Evolutionary conservation across 2,329 filamentous ascomycete genomes (phyloP).

Genomic region (Dryadomyces quercus-mongolicae): DNA sequence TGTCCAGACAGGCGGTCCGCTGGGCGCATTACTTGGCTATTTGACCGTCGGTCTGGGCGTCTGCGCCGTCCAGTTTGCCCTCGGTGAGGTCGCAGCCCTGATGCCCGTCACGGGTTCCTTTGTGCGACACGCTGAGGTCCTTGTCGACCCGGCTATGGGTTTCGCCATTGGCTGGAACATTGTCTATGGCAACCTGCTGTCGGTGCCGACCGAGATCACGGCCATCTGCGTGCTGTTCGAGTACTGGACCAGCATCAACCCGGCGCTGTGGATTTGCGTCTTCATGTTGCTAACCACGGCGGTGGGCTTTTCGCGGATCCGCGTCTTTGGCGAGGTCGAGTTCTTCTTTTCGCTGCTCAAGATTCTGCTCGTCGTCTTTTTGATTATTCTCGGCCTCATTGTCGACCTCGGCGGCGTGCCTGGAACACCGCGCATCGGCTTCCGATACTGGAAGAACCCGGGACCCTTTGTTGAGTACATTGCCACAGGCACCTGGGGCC

Average conservation of each 20-base stretch:
- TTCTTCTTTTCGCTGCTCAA: constrained; percentile 52
- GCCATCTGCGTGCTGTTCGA: constrained; percentile 45
- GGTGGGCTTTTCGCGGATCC: constrained; percentile 39
- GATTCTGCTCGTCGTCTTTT: constrained; percentile 43
- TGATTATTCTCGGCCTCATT: constrained; percentile 43
- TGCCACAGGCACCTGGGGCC: constrained; percentile 30
- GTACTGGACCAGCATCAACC: constrained; percentile 41
- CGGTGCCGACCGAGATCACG: constrained; percentile 34
- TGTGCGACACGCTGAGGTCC: constrained; percentile 49
- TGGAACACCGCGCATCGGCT: constrained; percentile 34
- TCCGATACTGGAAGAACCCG: constrained; percentile 35
- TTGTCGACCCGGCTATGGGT: constrained; percentile 31
- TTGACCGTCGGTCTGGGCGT: constrained; percentile 59
- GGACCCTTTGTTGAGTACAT: constrained; percentile 38
- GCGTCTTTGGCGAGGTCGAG: constrained; percentile 48
- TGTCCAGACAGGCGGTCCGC: constrained; percentile 51
- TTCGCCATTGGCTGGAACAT: constrained; percentile 40
- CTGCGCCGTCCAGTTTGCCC: constrained; percentile 60
- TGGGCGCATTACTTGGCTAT: constrained; percentile 55
- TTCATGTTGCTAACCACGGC: constrained; percentile 41
- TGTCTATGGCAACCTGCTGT: constrained; percentile 38
- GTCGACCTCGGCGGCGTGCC: constrained; percentile 45
- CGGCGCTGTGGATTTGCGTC: constrained; percentile 33
- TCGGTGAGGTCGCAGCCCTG: constrained; percentile 65
- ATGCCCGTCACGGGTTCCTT: constrained; percentile 68